phyloP scores from a whole-genome alignment of 768 basidiomycete species.

The Lactifluus piperatus region DNA sequence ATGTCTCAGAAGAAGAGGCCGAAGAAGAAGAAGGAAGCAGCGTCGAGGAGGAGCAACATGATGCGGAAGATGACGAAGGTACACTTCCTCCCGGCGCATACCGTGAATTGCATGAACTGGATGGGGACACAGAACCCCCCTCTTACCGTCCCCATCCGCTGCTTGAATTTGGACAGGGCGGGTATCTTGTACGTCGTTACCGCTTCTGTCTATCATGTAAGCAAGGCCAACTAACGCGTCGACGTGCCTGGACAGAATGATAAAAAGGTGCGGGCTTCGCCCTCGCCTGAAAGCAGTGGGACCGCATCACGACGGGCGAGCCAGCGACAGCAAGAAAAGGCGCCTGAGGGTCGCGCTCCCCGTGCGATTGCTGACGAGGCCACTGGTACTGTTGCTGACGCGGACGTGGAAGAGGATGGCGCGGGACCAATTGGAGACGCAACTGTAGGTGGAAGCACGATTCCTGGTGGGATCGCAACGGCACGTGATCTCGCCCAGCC shows the following conservation, averaged over 20 bases:
- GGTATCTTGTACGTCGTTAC: conserved; percentile 46
- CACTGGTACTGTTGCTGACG: background rate
- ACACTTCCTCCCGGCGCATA: conserved; percentile 38
- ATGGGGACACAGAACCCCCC: conserved; percentile 48
- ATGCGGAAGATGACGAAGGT: conserved; percentile 42
- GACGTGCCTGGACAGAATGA: conserved; percentile 26
- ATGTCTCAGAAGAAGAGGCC: conserved; percentile 70
- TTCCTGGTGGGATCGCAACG: background rate
- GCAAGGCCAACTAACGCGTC: background rate
- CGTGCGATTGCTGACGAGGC: conserved; percentile 21
- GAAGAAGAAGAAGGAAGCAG: conserved; percentile 56
- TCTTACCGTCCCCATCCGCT: conserved; percentile 47
- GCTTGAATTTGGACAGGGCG: conserved; percentile 39
- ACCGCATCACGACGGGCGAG: conserved; percentile 38
- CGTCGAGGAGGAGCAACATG: conserved; percentile 41
- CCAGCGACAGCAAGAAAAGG: conserved; percentile 63
- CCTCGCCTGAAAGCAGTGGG: conserved; percentile 24
- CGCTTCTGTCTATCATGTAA: background rate
- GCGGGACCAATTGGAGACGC: conserved; percentile 15
- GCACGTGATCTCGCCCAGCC: background rate
- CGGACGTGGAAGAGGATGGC: conserved; percentile 20
- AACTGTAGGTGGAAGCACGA: background rate
- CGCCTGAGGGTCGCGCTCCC: conserved; percentile 48
- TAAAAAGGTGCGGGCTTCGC: conserved; percentile 26
- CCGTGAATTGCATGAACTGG: conserved; percentile 25